phyloP scores from a whole-genome alignment of 2,329 filamentous ascomycete species.

The Madurella mycetomatis region DNA sequence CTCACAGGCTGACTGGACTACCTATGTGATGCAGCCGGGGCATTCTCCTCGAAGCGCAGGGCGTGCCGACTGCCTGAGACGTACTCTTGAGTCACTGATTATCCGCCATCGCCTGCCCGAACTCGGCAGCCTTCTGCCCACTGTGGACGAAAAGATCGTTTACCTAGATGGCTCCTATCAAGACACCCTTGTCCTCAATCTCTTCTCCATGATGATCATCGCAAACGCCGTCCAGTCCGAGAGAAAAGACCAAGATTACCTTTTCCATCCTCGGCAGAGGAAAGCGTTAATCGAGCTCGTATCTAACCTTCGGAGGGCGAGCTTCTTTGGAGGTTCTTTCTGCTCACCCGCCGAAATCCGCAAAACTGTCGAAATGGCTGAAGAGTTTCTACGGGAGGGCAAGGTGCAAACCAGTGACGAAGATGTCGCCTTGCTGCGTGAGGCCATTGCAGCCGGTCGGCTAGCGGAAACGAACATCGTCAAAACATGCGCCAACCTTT shows the following conservation, averaged over 20 bases:
- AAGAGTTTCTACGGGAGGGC: slow-evolving; percentile 61
- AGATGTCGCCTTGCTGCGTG: slow-evolving; percentile 57
- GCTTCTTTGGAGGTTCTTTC: slow-evolving; percentile 80
- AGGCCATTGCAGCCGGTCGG: slow-evolving; percentile 64
- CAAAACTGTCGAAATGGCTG: slow-evolving; percentile 61
- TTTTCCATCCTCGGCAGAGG: slow-evolving; percentile 74
- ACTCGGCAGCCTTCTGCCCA: slow-evolving; percentile 64
- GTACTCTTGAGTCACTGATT: slow-evolving; percentile 72
- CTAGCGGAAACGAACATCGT: slow-evolving; percentile 54
- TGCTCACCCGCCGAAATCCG: slow-evolving; percentile 60
- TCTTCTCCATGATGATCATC: slow-evolving; percentile 79
- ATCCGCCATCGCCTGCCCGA: slow-evolving; percentile 74
- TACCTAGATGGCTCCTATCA: slow-evolving; percentile 77
- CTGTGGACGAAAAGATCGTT: slow-evolving; percentile 66
- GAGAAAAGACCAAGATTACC: slow-evolving; percentile 76
- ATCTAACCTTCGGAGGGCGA: slow-evolving; percentile 73
- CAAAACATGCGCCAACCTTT: slow-evolving; percentile 62
- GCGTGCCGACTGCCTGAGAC: slow-evolving; percentile 58
- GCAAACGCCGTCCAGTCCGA: slow-evolving; percentile 88
- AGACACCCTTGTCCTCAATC: slow-evolving; percentile 75
- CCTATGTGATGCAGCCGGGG: slow-evolving; percentile 62
- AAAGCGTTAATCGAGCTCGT: slow-evolving; percentile 65
- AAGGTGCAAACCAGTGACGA: slow-evolving; percentile 53
- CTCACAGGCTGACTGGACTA: slow-evolving; percentile 62
- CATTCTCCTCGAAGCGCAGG: slow-evolving; percentile 50